These are phyloP conservation scores for Leucocoprinus leucothites DNA, from an alignment of 768 basidiomycete species.

Conservation along the genomic window DNA sequence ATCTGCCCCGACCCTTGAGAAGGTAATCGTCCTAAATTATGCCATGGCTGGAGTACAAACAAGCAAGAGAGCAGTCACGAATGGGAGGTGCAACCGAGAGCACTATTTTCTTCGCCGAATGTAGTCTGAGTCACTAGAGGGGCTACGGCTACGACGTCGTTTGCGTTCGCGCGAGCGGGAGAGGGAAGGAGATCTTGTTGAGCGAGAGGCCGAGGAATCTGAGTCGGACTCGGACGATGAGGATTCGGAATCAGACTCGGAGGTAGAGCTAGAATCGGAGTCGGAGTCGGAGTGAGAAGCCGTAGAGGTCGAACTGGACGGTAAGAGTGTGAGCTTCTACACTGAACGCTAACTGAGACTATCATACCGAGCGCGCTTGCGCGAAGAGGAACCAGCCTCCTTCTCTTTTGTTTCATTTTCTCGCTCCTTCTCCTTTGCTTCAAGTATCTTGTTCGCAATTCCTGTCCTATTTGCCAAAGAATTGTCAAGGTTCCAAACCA, in stretches of 20 bases:
- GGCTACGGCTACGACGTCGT: constrained; percentile 16
- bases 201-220: constrained; percentile 35
- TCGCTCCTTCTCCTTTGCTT: constrained; percentile 77
- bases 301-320: constrained; percentile 17
- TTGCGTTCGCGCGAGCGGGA: constrained; percentile 12
- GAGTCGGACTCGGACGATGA: constrained; percentile 41
- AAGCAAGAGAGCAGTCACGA: not conserved
- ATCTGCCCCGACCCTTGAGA: not conserved
- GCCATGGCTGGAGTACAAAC: not conserved
- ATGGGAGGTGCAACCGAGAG: not conserved
- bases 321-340: constrained; percentile 1
- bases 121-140: constrained; percentile 6
- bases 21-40: not conserved
- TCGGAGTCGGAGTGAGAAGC: constrained; percentile 39
- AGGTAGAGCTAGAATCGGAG: constrained; percentile 36
- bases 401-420: constrained; percentile 38
- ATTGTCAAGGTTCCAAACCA: not conserved
- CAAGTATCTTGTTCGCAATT: constrained; percentile 82
- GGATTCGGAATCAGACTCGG: constrained; percentile 41
- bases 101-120: constrained; percentile 3
- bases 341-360: not conserved
- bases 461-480: constrained; percentile 48
- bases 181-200: constrained; percentile 18
- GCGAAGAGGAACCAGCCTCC: constrained; percentile 15
- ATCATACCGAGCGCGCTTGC: constrained; percentile 7